Percentiles rank a stretch among this genome's conserved stretches.
Evolutionary conservation across 2,329 filamentous ascomycete genomes (phyloP).

Genomic region (Pseudogymnoascus sp.): DNA sequence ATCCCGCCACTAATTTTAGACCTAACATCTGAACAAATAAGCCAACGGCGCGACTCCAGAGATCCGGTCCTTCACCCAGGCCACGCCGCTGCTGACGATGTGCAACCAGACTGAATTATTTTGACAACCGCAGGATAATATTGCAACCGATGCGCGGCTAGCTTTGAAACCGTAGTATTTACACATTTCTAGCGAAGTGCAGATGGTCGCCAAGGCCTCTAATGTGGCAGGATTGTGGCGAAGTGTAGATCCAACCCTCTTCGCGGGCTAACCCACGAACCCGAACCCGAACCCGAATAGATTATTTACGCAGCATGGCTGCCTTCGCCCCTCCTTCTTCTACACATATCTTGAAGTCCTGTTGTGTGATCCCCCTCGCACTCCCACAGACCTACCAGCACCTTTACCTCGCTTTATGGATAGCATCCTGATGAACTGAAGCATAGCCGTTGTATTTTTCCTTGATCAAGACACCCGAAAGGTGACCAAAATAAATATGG

Average conservation of each 20-base stretch:
- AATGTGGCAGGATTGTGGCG: no score
- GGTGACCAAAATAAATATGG: not conserved
- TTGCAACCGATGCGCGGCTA: no score
- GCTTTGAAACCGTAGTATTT: no score
- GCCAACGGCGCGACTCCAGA: not conserved
- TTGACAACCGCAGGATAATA: no score
- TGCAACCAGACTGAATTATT: no score
- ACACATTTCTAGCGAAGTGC: no score
- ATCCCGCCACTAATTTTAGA: not conserved
- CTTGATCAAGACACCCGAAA: not conserved
- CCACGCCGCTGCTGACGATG: no score
- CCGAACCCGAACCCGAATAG: no score
- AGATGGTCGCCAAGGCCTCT: no score
- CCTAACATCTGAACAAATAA: not conserved
- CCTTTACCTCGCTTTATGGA: not conserved
- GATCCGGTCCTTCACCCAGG: no score
- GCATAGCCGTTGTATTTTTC: not conserved
- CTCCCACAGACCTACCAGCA: not conserved
- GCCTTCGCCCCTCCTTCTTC: not conserved
- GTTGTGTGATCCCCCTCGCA: not conserved
- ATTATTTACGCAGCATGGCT: not conserved
- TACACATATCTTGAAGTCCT: not conserved
- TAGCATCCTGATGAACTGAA: not conserved
- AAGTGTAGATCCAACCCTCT: no score
- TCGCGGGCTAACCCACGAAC: no score